Percentiles rank a stretch among this genome's conserved stretches.
Evolutionary conservation across 192 early-diverging fungal species (phyloP).

Genomic region (Gonapodya sp.): DNA sequence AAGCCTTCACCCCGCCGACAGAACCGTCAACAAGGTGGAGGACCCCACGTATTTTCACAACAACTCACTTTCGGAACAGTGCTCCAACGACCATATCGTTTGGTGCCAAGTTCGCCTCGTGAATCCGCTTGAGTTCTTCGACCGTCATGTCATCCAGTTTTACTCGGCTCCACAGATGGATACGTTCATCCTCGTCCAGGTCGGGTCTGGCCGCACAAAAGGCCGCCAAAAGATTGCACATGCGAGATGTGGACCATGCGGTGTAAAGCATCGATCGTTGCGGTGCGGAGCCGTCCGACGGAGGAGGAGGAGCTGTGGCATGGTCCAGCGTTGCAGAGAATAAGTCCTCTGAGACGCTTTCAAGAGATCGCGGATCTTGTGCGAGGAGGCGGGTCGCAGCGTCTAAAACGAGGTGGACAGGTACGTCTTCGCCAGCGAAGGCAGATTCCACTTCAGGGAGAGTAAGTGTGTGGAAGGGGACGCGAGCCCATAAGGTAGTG

Average conservation of each 20-base stretch:
- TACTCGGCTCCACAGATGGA: background rate
- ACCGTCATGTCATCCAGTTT: background rate
- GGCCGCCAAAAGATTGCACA: background rate
- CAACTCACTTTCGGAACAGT: background rate
- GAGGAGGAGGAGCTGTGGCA: background rate
- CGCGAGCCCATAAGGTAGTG: background rate
- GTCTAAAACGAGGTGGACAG: background rate
- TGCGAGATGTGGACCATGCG: background rate
- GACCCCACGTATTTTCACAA: background rate
- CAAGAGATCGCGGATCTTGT: background rate
- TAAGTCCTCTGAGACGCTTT: background rate
- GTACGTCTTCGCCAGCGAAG: background rate
- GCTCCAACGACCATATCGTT: background rate
- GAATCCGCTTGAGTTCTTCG: background rate
- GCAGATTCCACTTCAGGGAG: background rate
- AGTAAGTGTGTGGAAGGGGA: background rate
- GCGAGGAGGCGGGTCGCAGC: background rate
- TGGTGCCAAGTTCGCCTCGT: background rate
- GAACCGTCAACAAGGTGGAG: background rate
- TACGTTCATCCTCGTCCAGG: background rate
- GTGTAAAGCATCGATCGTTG: background rate
- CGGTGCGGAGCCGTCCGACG: background rate
- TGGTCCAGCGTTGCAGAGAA: background rate
- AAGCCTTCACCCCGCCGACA: background rate
- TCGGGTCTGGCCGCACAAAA: background rate